phyloP scores from a whole-genome alignment of 768 basidiomycete species.

The Suillus bovinus region DNA sequence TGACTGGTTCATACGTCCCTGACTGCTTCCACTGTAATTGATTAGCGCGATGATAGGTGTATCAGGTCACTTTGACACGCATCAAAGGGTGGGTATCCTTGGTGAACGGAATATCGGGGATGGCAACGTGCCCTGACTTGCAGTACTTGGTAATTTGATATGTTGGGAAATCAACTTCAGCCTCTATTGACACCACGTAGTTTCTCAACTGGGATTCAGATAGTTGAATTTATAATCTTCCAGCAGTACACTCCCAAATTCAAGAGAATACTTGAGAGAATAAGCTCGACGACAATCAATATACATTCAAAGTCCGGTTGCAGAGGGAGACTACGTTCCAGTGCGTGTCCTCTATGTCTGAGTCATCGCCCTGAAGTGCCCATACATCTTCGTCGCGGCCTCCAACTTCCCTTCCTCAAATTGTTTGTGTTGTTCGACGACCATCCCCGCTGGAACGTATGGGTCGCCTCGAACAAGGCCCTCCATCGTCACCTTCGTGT shows the following conservation, averaged over 20 bases:
- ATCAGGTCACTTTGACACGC: not conserved
- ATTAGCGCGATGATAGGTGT: not conserved
- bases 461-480: slow-evolving; percentile 38
- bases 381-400: not conserved
- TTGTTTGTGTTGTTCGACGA: slow-evolving; percentile 18
- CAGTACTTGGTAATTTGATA: not conserved
- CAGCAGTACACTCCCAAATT: not conserved
- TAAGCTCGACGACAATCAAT: too few species aligned
- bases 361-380: not conserved
- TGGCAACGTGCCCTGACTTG: not conserved
- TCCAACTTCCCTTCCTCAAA: slow-evolving; percentile 35
- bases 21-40: not conserved
- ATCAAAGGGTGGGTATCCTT: not conserved
- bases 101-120: not conserved
- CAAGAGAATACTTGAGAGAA: not conserved
- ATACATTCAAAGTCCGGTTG: not conserved
- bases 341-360: not conserved
- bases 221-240: not conserved
- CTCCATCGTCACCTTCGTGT: slow-evolving; percentile 39
- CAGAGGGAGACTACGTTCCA: not conserved
- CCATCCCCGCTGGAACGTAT: slow-evolving; percentile 28
- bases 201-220: not conserved
- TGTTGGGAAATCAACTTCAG: not conserved
- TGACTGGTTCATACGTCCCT: not conserved
- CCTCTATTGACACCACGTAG: not conserved